Base-by-base conservation (phyloP, 768 basidiomycete species). In the Phlegmacium glaucopus region DNA sequence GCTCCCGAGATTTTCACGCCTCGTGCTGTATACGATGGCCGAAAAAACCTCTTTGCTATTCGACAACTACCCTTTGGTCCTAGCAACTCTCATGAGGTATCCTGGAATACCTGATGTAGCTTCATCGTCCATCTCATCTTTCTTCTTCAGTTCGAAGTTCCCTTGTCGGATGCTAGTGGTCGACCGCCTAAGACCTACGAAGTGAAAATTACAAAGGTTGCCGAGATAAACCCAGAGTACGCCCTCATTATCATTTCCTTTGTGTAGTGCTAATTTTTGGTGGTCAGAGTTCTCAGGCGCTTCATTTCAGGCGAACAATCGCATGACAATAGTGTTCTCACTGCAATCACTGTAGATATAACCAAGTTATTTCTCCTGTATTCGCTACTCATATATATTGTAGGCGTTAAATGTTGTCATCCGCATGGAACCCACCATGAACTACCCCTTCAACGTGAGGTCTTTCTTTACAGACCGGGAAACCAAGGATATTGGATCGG, bases 401-500 rank as follows among this genome's bases (percentile, higher is more conserved):
- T 35, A 88, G 86, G 83, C 86, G 0, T 62, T 88, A 46, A 91
- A 91, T 51, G 85, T 90, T 9, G 84, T 85, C 13, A 77, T 91
- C n/a, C 77, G 89, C 1, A 88, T 87, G 85, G 78, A 81, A 48
- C 89, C 88, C 0, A 84, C 76, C 0, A 65, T 81, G 63, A 74
- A 74, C 16, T 83, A 84, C 46, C 88, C 89, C 0, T 87, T 84
- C 72, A 88, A 90, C 39, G 77, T 82, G 3, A 78, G 87, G 0
- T 89, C 85, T 0, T 90, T 92, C 65, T 91, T 86, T 60, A 86
- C 86, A 0, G 63, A 78, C 35, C 62, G 64, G 1, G 87, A 82
- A 49, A 75, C 68, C 4, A 78, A 71, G 50, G 65, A 72, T 37
- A 72, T 89, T 17, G 85, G 88, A 2, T 57, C 63, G 0, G 89